Evolutionary conservation across 768 basidiomycete species (phyloP).

Genomic region (Boletales sp.): DNA sequence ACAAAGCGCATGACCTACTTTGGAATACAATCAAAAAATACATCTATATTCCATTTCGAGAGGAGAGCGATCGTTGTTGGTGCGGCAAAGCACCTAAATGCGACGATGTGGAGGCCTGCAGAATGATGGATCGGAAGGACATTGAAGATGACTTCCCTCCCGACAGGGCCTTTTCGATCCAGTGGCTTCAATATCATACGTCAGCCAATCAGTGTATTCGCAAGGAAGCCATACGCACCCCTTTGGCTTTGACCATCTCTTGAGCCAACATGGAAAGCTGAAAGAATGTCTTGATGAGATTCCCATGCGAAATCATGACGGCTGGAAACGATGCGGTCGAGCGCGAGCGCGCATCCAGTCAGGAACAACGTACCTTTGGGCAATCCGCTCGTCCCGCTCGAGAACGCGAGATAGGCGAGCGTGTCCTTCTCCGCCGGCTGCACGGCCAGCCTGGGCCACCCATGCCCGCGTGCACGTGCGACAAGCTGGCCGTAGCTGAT

Average conservation of each 20-base stretch:
- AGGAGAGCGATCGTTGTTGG: constrained; percentile 52
- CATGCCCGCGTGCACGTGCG: constrained; percentile 32
- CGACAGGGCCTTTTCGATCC: constrained; percentile 38
- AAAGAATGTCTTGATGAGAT: constrained; percentile 45
- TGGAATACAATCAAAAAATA: constrained; percentile 51
- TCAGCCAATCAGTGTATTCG: neutral
- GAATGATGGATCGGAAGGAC: constrained; percentile 69
- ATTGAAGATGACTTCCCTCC: constrained; percentile 46
- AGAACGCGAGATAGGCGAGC: constrained; percentile 68
- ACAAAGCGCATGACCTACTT: constrained; percentile 40
- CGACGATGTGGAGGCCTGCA: constrained; percentile 54
- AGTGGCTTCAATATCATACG: constrained; percentile 31
- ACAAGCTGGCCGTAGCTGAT: constrained; percentile 46
- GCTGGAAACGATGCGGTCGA: constrained; percentile 32
- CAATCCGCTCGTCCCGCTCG: constrained; percentile 73
- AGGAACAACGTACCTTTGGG: constrained; percentile 55
- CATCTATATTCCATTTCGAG: constrained; percentile 54
- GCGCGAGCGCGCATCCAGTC: neutral
- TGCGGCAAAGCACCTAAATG: constrained; percentile 44
- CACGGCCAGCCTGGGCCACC: constrained; percentile 39
- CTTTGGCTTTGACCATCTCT: constrained; percentile 33
- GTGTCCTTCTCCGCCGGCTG: constrained; percentile 50
- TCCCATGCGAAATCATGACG: constrained; percentile 71
- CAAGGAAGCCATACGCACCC: constrained; percentile 29
- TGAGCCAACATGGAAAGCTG: constrained; percentile 35